Evolutionary conservation across 1,284 basidiomycete species (phyloP), one percentile per base, ranked within the genome.

Genomic region (Lentinus polychrous): DNA sequence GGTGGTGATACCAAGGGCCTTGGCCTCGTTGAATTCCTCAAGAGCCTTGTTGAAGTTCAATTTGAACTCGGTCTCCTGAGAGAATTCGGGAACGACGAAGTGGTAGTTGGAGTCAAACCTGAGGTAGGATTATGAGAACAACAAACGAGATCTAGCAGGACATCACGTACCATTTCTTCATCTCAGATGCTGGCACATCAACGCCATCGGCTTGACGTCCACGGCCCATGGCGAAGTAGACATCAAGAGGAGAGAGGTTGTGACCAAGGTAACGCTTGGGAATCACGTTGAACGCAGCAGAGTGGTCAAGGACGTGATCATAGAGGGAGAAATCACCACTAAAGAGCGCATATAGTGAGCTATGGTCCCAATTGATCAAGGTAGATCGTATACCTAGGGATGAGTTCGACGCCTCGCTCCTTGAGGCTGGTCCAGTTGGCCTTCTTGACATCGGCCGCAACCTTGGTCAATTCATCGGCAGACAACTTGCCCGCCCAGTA

Each of bases 51-150:
- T 96, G 74, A 86, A 86, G 74, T 87, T 82, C 66, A 99, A 78
- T 75, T 94, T 93, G 85, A 99, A 98, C 59, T 94, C 84, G 52
- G 90, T 92, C 62, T 79, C 75, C 53, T 94, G 88, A 18, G 91
- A 90, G 71, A 99, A 83, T 75, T 99, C 96, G 53, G 94, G 95
- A 55, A 98, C 95, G 71, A 99, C 93, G 66, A 89, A 95, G 78
- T 99, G 96, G 79, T 99, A 99, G 84, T 99, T 99, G 50, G 94
- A 97, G 76, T 99, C 95, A 71, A 98, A 99, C 93, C 92, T 92
- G 57, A 40, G 43, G 14, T 24, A 17, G 12, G 31, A 27, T 35
- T 32, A 41, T 43, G 14, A 23, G 11, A 37, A 43, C 17, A 53
- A 39, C 31, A 20, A 11, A 45, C 50, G 36, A 47, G 46, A 50